These are phyloP conservation scores for Takashimella koratensis DNA, from an alignment of 1,284 basidiomycete species.

Conservation along the genomic window DNA sequence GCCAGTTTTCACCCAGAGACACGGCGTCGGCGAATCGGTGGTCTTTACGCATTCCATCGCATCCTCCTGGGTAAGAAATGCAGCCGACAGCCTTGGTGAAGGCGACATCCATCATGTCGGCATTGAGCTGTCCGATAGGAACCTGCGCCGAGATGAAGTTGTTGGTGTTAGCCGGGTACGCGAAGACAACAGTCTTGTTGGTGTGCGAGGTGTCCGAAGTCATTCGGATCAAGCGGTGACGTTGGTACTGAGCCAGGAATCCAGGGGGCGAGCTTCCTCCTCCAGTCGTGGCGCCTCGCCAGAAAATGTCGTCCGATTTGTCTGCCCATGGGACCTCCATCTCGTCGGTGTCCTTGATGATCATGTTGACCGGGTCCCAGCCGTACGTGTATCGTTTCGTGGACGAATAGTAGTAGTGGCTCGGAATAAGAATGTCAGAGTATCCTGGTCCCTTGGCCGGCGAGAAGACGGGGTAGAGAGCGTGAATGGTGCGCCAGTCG, in stretches of 20 bases:
- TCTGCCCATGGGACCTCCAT: constrained; percentile 71
- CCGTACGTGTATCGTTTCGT: constrained; percentile 82
- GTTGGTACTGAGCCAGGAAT: constrained; percentile 76
- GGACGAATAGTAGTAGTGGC: constrained; percentile 86
- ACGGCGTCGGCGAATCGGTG: constrained; percentile 75
- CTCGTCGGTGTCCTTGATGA: constrained; percentile 66
- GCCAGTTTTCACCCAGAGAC: constrained; percentile 80
- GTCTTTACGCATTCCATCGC: constrained; percentile 61
- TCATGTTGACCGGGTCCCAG: constrained; percentile 71
- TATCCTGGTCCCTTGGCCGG: constrained; percentile 80
- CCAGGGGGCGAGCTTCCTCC: constrained; percentile 84
- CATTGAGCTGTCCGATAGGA: constrained; percentile 63
- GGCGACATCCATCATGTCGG: constrained; percentile 80
- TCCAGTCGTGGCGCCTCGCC: constrained; percentile 82
- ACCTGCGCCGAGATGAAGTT: constrained; percentile 60
- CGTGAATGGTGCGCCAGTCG: constrained; percentile 82
- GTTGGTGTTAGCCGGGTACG: constrained; percentile 62
- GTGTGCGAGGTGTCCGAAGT: constrained; percentile 59
- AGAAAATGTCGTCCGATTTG: constrained; percentile 53
- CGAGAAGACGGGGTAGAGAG: constrained; percentile 83
- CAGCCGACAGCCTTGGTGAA: constrained; percentile 74
- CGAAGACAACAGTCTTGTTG: constrained; percentile 70
- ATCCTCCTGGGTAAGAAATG: constrained; percentile 73
- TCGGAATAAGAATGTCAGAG: constrained; percentile 84
- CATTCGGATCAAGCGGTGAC: constrained; percentile 81